A percentile compares a stretch with the other conserved stretches of the same genome.
Conservation (phyloP, 805 yeast genomes). For the Ascoidea tarda region DNA sequence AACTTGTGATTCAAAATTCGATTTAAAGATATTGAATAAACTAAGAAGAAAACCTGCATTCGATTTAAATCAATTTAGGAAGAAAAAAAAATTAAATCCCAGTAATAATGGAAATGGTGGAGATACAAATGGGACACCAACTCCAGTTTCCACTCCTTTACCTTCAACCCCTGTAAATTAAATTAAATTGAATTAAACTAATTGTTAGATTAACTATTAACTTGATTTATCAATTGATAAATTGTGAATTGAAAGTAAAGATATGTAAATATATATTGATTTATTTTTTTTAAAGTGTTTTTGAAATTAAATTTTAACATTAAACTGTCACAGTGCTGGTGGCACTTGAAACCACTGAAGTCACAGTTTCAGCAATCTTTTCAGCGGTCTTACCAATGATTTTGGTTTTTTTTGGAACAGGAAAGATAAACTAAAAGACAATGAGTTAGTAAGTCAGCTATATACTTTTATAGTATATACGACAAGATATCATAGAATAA, state of each 20-base stretch:
- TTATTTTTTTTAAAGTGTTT: no score
- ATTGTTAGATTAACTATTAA: no score
- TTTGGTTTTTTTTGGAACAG: neutral
- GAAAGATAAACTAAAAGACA: neutral
- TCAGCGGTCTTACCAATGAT: neutral
- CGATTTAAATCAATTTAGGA: constrained; percentile 20
- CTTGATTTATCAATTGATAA: no score
- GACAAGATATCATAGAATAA: neutral
- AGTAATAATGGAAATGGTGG: no score
- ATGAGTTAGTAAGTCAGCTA: neutral
- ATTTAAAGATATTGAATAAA: constrained; percentile 41
- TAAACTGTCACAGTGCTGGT: neutral
- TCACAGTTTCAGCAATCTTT: neutral
- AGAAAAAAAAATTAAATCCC: constrained; percentile 11
- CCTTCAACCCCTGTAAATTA: no score
- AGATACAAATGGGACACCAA: no score
- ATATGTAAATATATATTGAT: no score
- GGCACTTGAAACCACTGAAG: neutral
- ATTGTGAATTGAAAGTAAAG: no score
- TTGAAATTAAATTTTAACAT: no score
- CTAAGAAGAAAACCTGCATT: constrained; percentile 50
- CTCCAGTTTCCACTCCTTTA: no score
- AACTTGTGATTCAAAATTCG: constrained; percentile 73
- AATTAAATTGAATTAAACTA: no score
- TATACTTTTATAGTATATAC: neutral